These are phyloP conservation scores for Kodamaea alishanica DNA, from an alignment of 1,139 yeast species.

Conservation along the genomic window DNA sequence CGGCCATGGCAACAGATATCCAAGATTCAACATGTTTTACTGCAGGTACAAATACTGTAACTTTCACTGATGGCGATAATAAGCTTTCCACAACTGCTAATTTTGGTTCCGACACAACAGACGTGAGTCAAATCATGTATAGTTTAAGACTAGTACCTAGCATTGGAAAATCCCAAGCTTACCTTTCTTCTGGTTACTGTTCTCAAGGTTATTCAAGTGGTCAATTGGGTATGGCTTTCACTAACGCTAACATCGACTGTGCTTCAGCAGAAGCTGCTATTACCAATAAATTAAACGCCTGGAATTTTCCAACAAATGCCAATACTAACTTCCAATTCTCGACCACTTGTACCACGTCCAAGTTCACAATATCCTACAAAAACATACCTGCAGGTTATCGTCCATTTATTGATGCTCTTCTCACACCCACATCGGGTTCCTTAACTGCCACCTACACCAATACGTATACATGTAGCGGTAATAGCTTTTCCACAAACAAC, in stretches of 20 bases:
- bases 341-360: constrained; percentile 15
- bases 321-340: constrained; percentile 8
- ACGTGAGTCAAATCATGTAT: background rate
- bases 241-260: constrained; percentile 21
- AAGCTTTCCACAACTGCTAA: constrained; percentile 15
- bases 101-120: constrained; percentile 12
- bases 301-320: constrained; percentile 18
- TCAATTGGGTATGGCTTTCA: constrained; percentile 18
- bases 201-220: constrained; percentile 24
- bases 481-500: background rate
- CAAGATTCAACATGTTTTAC: constrained; percentile 18
- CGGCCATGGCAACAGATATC: constrained; percentile 19
- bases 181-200: constrained; percentile 22
- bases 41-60: constrained; percentile 25
- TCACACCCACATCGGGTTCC: constrained; percentile 3
- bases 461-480: constrained; percentile 14
- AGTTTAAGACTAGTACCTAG: constrained; percentile 13
- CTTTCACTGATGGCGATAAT: constrained; percentile 28
- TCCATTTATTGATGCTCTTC: constrained; percentile 24
- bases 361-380: constrained; percentile 14
- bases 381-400: constrained; percentile 32
- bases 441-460: constrained; percentile 11
- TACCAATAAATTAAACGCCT: constrained; percentile 22
- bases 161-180: constrained; percentile 15
- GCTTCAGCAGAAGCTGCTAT: constrained; percentile 18